Conservation (phyloP, 768 basidiomycete species). For the Rubroboletus satanas region DNA sequence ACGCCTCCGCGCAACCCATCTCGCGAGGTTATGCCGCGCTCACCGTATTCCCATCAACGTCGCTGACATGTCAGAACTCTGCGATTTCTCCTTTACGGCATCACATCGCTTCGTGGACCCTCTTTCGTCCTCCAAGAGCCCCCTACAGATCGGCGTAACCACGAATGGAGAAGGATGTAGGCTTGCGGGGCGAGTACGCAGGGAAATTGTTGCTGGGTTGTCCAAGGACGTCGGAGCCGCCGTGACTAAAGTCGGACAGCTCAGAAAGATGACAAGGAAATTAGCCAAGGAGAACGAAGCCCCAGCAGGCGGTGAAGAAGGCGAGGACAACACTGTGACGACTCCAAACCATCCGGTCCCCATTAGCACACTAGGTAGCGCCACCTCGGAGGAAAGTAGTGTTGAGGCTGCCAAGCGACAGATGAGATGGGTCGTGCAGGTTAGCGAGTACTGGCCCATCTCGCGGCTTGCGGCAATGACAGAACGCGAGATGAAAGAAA, state of each 20-base stretch:
- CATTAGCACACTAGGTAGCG: slow-evolving; percentile 14
- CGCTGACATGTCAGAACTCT: slow-evolving; percentile 82
- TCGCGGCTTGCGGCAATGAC: slow-evolving; percentile 69
- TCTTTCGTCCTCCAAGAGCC: slow-evolving; percentile 39
- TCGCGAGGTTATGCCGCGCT: slow-evolving; percentile 52
- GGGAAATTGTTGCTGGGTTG: slow-evolving; percentile 77
- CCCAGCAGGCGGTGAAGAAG: slow-evolving; percentile 38
- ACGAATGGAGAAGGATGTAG: slow-evolving; percentile 92
- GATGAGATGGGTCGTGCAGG: slow-evolving; percentile 92
- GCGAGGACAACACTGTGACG: slow-evolving; percentile 49
- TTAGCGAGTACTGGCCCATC: slow-evolving; percentile 95
- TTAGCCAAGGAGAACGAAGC: slow-evolving; percentile 5
- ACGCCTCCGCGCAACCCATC: slow-evolving; percentile 49
- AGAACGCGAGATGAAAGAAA: slow-evolving; percentile 59
- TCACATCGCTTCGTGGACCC: slow-evolving; percentile 74
- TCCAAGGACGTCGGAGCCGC: slow-evolving; percentile 72
- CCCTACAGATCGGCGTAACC: slow-evolving; percentile 77
- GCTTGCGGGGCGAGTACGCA: slow-evolving; percentile 69
- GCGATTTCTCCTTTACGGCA: slow-evolving; percentile 86
- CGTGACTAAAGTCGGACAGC: slow-evolving; percentile 64
- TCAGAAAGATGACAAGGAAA: slow-evolving; percentile 55
- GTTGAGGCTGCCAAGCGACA: slow-evolving; percentile 54
- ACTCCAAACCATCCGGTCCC: slow-evolving; percentile 74
- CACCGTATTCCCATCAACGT: slow-evolving; percentile 76
- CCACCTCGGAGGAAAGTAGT: slow-evolving; percentile 33